Conservation (phyloP, 2,329 filamentous ascomycete species). For the Plenodomus lindquistii region DNA sequence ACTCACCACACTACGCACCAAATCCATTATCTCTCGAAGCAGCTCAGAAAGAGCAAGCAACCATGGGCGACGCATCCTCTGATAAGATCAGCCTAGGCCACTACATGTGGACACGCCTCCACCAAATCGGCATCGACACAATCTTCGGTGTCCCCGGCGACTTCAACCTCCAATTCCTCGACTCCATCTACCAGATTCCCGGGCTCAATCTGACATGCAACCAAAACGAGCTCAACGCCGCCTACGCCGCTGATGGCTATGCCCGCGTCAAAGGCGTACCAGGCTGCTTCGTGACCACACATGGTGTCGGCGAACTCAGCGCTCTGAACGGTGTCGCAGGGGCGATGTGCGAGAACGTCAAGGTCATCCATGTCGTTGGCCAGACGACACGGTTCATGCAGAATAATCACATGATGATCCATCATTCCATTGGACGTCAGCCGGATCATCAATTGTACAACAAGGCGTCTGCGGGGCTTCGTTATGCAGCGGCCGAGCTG, state of each 20-base stretch:
- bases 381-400: conserved; percentile 50
- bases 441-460: conserved; percentile 50
- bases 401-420: conserved; percentile 50
- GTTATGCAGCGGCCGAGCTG: conserved; percentile 47
- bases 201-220: conserved; percentile 55
- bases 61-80: not conserved
- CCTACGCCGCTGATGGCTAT: conserved; percentile 63
- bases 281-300: conserved; percentile 59
- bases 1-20: no score
- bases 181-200: conserved; percentile 47
- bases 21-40: not conserved
- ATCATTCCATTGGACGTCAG: conserved; percentile 49
- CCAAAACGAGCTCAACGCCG: conserved; percentile 62
- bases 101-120: conserved; percentile 50
- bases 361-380: conserved; percentile 52
- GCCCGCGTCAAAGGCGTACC: conserved; percentile 57
- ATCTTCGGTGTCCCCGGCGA: conserved; percentile 52
- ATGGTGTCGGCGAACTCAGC: conserved; percentile 60
- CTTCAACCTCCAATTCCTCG: conserved; percentile 52
- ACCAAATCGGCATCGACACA: conserved; percentile 46
- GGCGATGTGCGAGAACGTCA: conserved; percentile 49
- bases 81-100: conserved; percentile 46
- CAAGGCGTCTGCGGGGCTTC: conserved; percentile 42
- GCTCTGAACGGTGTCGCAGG: conserved; percentile 53
- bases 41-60: not conserved